Evolutionary conservation across 164 flowering plant genomes (phyloP).

Genomic region (Nymphaea colorata): DNA sequence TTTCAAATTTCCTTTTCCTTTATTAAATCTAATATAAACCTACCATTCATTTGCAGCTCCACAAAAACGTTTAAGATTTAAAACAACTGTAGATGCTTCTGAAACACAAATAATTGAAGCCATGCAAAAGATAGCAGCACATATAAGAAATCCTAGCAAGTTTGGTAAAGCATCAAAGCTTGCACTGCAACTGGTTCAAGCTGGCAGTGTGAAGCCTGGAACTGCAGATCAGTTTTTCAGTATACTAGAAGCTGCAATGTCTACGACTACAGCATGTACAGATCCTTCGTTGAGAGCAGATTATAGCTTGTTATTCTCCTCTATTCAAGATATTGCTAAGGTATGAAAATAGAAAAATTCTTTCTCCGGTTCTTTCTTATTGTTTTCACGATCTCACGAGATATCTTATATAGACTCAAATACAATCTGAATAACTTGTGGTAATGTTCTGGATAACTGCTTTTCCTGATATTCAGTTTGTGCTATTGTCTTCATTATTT

Average conservation of each 20-base stretch:
- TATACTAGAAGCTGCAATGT: slow-evolving; percentile 85
- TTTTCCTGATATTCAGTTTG: neutral
- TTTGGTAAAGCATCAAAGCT: slow-evolving; percentile 90
- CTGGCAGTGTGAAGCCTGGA: slow-evolving; percentile 71
- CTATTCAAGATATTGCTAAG: slow-evolving; percentile 56
- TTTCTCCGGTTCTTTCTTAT: neutral
- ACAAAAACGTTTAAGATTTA: slow-evolving; percentile 63
- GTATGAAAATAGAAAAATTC: slow-evolving; percentile 21
- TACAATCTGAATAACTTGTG: neutral
- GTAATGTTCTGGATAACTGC: neutral
- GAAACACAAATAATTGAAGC: slow-evolving; percentile 79
- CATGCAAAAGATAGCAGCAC: slow-evolving; percentile 84
- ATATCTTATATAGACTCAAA: neutral
- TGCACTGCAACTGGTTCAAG: slow-evolving; percentile 79
- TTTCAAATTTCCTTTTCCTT: neutral
- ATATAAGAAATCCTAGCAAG: slow-evolving; percentile 60
- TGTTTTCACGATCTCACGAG: no score
- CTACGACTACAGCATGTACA: slow-evolving; percentile 43
- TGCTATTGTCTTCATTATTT: slow-evolving; percentile 7
- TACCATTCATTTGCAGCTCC: slow-evolving; percentile 21
- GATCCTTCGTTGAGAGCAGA: slow-evolving; percentile 68
- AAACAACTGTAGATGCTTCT: slow-evolving; percentile 75
- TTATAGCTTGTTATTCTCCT: slow-evolving; percentile 72
- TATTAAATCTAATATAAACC: neutral
- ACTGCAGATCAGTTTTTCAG: slow-evolving; percentile 63